Percentiles rank a stretch among this genome's conserved stretches.
Conservation (phyloP, 2,329 filamentous ascomycete genomes). For the Plectosphaerella cucumerina region DNA sequence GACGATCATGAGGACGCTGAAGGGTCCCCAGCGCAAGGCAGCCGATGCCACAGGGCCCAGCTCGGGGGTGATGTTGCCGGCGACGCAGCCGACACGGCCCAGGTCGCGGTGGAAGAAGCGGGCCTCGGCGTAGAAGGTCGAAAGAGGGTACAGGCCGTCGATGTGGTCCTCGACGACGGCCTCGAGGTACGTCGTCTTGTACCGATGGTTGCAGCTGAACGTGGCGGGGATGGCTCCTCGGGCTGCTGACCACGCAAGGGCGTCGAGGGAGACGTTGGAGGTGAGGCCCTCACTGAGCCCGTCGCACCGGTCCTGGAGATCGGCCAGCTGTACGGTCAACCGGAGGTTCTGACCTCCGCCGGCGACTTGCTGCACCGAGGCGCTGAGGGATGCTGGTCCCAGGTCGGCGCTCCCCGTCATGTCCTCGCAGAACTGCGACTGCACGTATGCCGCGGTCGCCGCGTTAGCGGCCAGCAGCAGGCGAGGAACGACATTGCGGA, state of each 20-base stretch:
- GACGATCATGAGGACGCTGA: slow-evolving; percentile 14
- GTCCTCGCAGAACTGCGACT: slow-evolving; percentile 12
- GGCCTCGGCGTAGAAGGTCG: slow-evolving; percentile 10
- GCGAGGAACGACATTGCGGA: no score
- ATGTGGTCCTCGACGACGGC: slow-evolving; percentile 6
- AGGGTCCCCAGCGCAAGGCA: slow-evolving; percentile 10
- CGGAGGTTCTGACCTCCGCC: not conserved
- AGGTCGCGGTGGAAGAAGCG: slow-evolving; percentile 4
- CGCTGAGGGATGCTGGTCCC: not conserved
- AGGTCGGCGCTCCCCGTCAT: slow-evolving; percentile 1
- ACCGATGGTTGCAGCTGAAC: not conserved
- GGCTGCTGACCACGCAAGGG: not conserved
- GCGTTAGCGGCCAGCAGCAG: no score
- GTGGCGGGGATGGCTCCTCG: not conserved
- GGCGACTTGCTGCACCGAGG: not conserved
- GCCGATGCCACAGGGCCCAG: slow-evolving; percentile 4
- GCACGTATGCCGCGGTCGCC: slow-evolving; percentile 11
- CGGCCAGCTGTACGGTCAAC: not conserved
- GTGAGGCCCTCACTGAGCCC: not conserved
- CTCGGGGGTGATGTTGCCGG: slow-evolving; percentile 14
- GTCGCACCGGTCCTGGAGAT: not conserved
- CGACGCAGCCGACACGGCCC: slow-evolving; percentile 7
- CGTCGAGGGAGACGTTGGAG: not conserved
- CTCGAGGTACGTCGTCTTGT: not conserved
- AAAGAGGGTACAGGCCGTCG: slow-evolving; percentile 6